Evolutionary conservation across 164 flowering plant genomes (phyloP).

Genomic region (Nelumbo lutea): DNA sequence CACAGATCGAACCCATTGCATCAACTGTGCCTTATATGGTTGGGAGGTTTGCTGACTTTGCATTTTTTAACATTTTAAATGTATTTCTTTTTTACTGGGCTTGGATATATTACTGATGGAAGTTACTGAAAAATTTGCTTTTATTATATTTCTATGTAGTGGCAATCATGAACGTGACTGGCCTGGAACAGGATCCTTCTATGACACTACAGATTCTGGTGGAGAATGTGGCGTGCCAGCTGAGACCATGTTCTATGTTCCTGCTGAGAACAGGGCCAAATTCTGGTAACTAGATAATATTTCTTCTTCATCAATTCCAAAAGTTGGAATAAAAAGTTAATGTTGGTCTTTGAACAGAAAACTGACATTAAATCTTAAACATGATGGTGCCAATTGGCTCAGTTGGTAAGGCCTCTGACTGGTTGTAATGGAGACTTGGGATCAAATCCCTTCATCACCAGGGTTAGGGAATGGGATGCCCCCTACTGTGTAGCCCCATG

Average conservation of each 20-base stretch:
- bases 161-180: constrained; percentile 95
- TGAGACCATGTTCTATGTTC: constrained; percentile 79
- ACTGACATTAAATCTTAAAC: no score
- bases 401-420: no score
- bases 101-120: background rate
- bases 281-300: constrained; percentile 51
- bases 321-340: background rate
- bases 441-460: no score
- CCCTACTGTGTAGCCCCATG: no score
- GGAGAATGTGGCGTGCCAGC: constrained; percentile 91
- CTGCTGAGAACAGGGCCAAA: constrained; percentile 83
- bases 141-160: constrained; percentile 33
- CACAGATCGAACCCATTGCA: constrained; percentile 79
- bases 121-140: background rate
- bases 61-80: background rate
- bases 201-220: constrained; percentile 56
- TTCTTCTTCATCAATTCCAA: background rate
- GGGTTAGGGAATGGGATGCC: no score
- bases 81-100: no score
- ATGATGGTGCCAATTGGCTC: no score
- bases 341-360: background rate
- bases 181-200: constrained; percentile 84
- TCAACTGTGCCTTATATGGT: constrained; percentile 82
- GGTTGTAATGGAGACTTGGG: no score
- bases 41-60: constrained; percentile 48